Conservation (phyloP, 441 rosid species). For the Bocquillonia castaneifolia region DNA sequence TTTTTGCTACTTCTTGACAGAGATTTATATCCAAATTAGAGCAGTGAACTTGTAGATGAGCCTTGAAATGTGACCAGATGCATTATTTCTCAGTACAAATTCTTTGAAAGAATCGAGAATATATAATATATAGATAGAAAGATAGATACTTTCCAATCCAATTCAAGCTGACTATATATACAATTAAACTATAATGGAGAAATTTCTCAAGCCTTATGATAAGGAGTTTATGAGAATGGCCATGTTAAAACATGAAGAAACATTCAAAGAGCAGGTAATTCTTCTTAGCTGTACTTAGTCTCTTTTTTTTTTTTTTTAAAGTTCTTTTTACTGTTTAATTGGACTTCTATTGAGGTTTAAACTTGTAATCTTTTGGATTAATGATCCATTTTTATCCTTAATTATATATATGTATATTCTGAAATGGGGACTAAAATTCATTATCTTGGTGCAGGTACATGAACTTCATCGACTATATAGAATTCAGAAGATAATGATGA, state of each 20-base stretch:
- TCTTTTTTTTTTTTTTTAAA: neutral
- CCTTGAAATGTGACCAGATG: constrained; percentile 16
- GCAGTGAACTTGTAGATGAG: too few relatives aligned
- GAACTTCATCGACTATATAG: constrained; percentile 90
- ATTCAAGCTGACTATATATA: constrained; percentile 7
- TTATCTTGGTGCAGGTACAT: constrained; percentile 41
- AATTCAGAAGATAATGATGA: constrained; percentile 79
- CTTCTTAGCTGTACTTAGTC: too few relatives aligned
- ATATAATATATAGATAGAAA: constrained; percentile 8
- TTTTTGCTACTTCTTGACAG: constrained; percentile 10
- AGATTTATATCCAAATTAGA: neutral
- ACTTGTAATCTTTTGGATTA: neutral
- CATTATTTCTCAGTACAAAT: constrained; percentile 15
- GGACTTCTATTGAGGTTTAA: neutral
- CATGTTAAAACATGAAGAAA: constrained; percentile 91
- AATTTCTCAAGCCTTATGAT: constrained; percentile 61
- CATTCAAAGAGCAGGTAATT: constrained; percentile 88
- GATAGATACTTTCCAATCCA: neutral
- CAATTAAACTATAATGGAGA: constrained; percentile 54
- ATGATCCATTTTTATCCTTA: neutral
- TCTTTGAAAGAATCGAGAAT: constrained; percentile 11
- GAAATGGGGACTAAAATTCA: neutral
- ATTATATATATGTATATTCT: neutral
- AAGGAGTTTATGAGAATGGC: constrained; percentile 91
- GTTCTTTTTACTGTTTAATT: neutral